phyloP scores from a whole-genome alignment of 1,284 basidiomycete genomes.

The Singerocomus inundabilis region DNA sequence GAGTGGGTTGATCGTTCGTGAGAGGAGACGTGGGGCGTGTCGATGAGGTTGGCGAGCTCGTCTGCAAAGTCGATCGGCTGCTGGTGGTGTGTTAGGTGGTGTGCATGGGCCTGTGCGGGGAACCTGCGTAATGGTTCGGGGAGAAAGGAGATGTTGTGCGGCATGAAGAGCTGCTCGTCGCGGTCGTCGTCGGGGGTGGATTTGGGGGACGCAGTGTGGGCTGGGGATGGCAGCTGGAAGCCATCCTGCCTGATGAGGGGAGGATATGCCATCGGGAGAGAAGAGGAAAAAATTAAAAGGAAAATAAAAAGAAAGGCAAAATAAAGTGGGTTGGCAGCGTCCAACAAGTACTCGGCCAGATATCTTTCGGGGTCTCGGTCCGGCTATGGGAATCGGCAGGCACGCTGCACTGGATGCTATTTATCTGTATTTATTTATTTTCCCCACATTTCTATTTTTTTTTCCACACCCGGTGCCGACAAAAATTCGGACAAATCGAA shows the following conservation, averaged over 20 bases:
- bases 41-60: conserved; percentile 62
- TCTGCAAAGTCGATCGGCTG: conserved; percentile 55
- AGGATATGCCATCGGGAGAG: conserved; percentile 26
- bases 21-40: conserved; percentile 37
- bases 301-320: neutral
- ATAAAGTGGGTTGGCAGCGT: neutral
- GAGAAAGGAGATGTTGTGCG: conserved; percentile 39
- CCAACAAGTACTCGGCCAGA: conserved; percentile 3
- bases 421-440: conserved; percentile 24
- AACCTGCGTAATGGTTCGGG: conserved; percentile 55
- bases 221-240: conserved; percentile 56
- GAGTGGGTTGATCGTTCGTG: conserved; percentile 38
- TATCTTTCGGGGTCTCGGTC: conserved; percentile 35
- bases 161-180: conserved; percentile 40
- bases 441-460: conserved; percentile 28
- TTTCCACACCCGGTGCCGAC: conserved; percentile 19
- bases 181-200: conserved; percentile 31
- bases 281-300: neutral
- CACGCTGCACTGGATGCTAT: conserved; percentile 7
- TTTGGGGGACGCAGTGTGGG: conserved; percentile 36
- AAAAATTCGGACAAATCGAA: conserved; percentile 19
- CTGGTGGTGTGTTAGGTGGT: conserved; percentile 9
- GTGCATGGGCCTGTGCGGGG: conserved; percentile 24
- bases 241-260: conserved; percentile 52
- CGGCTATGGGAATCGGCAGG: conserved; percentile 33